Conservation (phyloP, 139 green algal species). For the Chlorokybus atmophyticus region DNA sequence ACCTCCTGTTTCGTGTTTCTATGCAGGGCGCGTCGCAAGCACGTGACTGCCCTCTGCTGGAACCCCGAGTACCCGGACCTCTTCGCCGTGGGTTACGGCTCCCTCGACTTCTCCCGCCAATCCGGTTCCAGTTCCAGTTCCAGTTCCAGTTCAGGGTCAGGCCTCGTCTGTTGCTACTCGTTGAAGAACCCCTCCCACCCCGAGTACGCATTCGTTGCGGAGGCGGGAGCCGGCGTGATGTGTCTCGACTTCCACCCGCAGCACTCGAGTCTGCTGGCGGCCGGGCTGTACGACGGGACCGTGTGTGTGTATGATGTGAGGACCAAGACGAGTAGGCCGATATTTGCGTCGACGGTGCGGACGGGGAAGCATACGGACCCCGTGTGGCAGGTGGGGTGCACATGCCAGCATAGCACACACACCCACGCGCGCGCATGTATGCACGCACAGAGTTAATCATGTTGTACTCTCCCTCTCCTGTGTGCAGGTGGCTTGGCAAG, state of each 20-base stretch:
- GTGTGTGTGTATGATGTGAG: conserved; percentile 48
- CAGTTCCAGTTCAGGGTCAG: conserved; percentile 47
- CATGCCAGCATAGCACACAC: neutral
- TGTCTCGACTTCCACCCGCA: conserved; percentile 75
- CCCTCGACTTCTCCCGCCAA: conserved; percentile 66
- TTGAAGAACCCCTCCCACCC: conserved; percentile 74
- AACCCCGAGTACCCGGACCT: conserved; percentile 38
- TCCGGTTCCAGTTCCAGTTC: conserved; percentile 74
- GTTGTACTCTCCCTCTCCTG: neutral
- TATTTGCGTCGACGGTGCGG: conserved; percentile 50
- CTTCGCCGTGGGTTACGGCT: conserved; percentile 52
- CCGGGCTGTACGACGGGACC: conserved; percentile 73
- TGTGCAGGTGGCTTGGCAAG: conserved; percentile 45
- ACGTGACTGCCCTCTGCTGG: conserved; percentile 69
- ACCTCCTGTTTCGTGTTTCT: no score
- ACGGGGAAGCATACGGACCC: conserved; percentile 72
- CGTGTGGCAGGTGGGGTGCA: conserved; percentile 53
- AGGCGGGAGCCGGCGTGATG: conserved; percentile 74
- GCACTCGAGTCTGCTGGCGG: conserved; percentile 61
- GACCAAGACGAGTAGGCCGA: conserved; percentile 27
- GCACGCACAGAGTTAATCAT: neutral
- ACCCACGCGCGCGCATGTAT: neutral
- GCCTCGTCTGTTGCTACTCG: conserved; percentile 67
- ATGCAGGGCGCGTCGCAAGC: conserved; percentile 26
- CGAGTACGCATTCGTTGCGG: conserved; percentile 56